Percentiles rank a stretch among this genome's conserved stretches.
phyloP scores from a whole-genome alignment of 2,329 filamentous ascomycete species.

The Ceratocystis diversiconidia region DNA sequence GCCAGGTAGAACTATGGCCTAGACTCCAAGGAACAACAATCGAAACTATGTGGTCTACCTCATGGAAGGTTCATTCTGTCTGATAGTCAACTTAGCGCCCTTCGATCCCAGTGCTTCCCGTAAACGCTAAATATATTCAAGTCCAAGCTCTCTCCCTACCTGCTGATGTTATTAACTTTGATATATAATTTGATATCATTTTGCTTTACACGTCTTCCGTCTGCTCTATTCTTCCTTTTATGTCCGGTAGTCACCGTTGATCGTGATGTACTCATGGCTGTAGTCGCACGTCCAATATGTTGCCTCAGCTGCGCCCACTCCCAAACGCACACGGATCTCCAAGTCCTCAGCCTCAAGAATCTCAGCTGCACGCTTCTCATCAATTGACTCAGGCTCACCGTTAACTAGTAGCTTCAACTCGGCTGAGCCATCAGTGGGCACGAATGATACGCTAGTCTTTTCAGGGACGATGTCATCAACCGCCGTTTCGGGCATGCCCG shows the following conservation, averaged over 20 bases:
- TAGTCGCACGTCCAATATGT: slow-evolving; percentile 80
- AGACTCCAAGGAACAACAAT: no score
- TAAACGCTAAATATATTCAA: no score
- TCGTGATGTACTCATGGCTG: slow-evolving; percentile 63
- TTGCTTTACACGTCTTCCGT: background rate
- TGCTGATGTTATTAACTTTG: no score
- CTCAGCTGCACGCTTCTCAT: slow-evolving; percentile 62
- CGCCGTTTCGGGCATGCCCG: slow-evolving; percentile 41
- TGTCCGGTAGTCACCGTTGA: slow-evolving; percentile 55
- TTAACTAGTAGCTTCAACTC: slow-evolving; percentile 65
- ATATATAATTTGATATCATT: no score
- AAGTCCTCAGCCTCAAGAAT: slow-evolving; percentile 66
- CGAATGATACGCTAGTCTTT: slow-evolving; percentile 63
- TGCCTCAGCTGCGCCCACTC: slow-evolving; percentile 52
- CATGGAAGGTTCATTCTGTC: no score
- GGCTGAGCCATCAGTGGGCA: slow-evolving; percentile 60
- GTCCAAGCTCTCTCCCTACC: no score
- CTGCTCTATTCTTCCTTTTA: slow-evolving; percentile 23
- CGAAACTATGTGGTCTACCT: no score
- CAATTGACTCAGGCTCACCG: slow-evolving; percentile 65
- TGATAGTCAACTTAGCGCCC: no score
- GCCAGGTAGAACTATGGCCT: no score
- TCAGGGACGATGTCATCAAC: slow-evolving; percentile 52
- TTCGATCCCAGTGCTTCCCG: no score
- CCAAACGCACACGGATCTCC: slow-evolving; percentile 61